Evolutionary conservation across 176 grass and related monocot species (phyloP).

Genomic region (Oryza coarctata): DNA sequence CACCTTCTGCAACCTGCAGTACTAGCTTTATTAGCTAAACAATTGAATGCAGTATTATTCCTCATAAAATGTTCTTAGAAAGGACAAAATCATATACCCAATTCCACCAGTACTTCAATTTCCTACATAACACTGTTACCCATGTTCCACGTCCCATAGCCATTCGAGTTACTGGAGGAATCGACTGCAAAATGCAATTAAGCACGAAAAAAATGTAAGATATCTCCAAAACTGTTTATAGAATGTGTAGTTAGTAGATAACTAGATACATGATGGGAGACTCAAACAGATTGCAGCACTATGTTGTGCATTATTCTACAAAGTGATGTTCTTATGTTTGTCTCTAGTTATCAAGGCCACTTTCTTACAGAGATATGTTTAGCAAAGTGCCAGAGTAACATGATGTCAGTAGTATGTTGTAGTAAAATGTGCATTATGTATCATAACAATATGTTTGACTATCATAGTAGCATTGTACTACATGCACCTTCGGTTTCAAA

Average conservation of each 20-base stretch:
- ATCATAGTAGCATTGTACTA: neutral
- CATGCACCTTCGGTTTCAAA: neutral
- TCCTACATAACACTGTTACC: slow-evolving; percentile 86
- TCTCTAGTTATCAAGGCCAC: neutral
- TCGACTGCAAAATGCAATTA: slow-evolving; percentile 59
- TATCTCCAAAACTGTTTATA: neutral
- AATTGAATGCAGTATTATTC: slow-evolving; percentile 31
- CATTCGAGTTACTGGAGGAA: slow-evolving; percentile 82
- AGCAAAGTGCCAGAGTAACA: neutral
- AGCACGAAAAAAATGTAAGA: neutral
- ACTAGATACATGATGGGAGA: neutral
- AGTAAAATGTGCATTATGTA: neutral
- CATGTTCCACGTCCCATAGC: slow-evolving; percentile 73
- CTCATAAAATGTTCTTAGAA: slow-evolving; percentile 26
- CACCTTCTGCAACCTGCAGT: slow-evolving; percentile 85
- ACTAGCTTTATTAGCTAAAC: slow-evolving; percentile 47
- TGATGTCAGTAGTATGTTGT: neutral
- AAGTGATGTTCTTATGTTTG: neutral
- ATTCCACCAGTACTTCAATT: slow-evolving; percentile 96
- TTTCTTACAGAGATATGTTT: neutral
- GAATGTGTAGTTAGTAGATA: neutral
- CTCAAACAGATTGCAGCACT: neutral
- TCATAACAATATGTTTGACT: neutral
- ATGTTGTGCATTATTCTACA: neutral
- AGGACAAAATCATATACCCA: slow-evolving; percentile 57